A percentile compares a stretch with the other conserved stretches of the same genome.
Conservation (phyloP, 768 basidiomycete genomes). For the Dictyophora rubrovolvata region DNA sequence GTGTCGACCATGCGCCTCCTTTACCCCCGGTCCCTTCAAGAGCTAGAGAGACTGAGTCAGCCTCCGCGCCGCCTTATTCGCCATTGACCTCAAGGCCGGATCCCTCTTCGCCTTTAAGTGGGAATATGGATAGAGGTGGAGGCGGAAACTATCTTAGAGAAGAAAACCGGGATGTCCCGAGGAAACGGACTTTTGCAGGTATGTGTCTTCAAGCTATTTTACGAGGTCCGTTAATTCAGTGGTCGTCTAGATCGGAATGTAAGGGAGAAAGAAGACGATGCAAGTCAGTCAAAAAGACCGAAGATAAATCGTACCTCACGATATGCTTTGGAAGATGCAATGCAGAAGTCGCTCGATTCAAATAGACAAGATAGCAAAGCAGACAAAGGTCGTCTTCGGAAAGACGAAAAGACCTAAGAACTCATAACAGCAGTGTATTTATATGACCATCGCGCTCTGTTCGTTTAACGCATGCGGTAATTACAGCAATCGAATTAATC, state of each 20-base stretch:
- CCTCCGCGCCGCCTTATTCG: not conserved
- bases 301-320: conserved; percentile 37
- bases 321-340: conserved; percentile 3
- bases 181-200: conserved; percentile 68
- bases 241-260: conserved; percentile 36
- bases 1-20: not conserved
- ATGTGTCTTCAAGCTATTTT: conserved; percentile 18
- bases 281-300: conserved; percentile 46
- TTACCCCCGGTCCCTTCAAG: not conserved
- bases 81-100: not conserved
- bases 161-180: conserved; percentile 41
- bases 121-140: not conserved
- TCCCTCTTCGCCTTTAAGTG: not conserved
- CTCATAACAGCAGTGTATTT: not conserved
- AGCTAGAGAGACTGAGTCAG: not conserved
- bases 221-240: not conserved
- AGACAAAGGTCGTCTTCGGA: not conserved
- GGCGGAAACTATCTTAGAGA: conserved; percentile 26
- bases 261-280: conserved; percentile 43
- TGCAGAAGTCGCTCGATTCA: conserved; percentile 4
- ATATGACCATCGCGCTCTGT: not conserved
- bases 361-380: not conserved
- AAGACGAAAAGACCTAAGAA: not conserved
- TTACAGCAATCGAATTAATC: not conserved
- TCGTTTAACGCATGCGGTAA: not conserved